Conservation (phyloP, 2,329 filamentous ascomycete genomes). For the Penicillium griseofulvum region DNA sequence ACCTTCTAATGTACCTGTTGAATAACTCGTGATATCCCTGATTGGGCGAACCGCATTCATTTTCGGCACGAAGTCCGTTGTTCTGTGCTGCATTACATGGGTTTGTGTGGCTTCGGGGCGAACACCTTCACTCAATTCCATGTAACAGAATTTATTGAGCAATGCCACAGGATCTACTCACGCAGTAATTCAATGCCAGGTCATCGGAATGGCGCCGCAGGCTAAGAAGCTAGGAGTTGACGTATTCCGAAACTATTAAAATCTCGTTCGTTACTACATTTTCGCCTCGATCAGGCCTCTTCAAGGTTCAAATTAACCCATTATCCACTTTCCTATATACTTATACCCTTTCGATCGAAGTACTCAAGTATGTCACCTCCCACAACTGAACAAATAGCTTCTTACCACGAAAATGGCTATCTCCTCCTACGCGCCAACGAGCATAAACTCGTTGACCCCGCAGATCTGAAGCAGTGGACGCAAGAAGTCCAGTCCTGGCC, state of each 20-base stretch:
- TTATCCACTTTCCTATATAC: not conserved
- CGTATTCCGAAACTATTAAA: not conserved
- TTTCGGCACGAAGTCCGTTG: conserved; percentile 24
- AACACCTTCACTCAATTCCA: conserved; percentile 1
- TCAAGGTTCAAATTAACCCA: not conserved
- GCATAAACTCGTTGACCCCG: conserved; percentile 28
- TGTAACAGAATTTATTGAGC: not conserved
- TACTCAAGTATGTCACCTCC: conserved; percentile 14
- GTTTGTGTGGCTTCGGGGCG: conserved; percentile 4
- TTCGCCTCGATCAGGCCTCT: not conserved
- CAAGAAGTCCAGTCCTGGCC: conserved; percentile 29
- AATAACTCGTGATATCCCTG: not conserved
- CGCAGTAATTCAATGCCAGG: not conserved
- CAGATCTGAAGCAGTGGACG: conserved; percentile 25
- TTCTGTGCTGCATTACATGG: conserved; percentile 6
- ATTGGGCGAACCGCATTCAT: not conserved
- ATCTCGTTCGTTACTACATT: not conserved
- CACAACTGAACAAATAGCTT: conserved; percentile 20
- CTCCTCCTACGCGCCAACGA: conserved; percentile 26
- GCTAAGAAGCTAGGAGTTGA: not conserved
- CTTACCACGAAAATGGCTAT: conserved; percentile 28
- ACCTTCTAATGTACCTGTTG: not conserved
- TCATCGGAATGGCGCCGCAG: not conserved
- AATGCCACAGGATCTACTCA: not conserved
- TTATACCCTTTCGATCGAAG: not conserved